Evolutionary conservation across 805 yeast species (phyloP), one percentile per base, ranked within the genome.

Genomic region (Suhomyces pyralidae): DNA sequence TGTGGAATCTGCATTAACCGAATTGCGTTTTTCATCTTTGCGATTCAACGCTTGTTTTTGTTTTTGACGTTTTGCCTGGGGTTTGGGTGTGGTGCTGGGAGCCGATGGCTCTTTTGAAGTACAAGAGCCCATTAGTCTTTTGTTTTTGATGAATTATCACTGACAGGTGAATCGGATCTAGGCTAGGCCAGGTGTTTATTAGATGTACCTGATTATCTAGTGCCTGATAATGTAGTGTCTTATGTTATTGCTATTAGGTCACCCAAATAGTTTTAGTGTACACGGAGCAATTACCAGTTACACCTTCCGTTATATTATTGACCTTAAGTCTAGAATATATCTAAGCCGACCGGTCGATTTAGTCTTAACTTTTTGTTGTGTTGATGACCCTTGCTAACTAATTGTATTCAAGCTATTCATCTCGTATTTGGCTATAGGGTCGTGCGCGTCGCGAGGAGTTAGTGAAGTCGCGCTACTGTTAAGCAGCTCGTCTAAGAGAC

Each of bases 21-120:
- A 43, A 40, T 50, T 20, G 40, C 25, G 7, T 9, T 15, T 46
- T 17, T 46, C 48, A 42, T 43, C 53, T 30, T 49, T 48, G 40
- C 49, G 51, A n/a, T 49, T 51, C 32, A 57, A 46, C 12, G 56
- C 51, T 25, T 40, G 51, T 47, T 52, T 54, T 42, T 61, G 64
- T 25, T 55, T 52, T 38, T 58, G 57, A 30, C 63, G 61, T 32
- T 54, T 59, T 40, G 46, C 51, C 30, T 45, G 42, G 12, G 14
- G 46, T 7, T 28, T 20, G 28, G 51, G n/a, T 8, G 42, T 17
- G 15, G 51, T 22, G 14, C 15, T 15, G 10, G 53, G 47, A 17
- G 42, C 47, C 34, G 34, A 7, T 9, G 47, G 51, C 25, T 57
- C 60, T 43, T 57, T 57, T 14, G 60, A 57, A 25, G 54, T 52